A percentile compares a stretch with the other conserved stretches of the same genome.
Conservation (phyloP, 1,284 basidiomycete species). For the Naganishia sp. region DNA sequence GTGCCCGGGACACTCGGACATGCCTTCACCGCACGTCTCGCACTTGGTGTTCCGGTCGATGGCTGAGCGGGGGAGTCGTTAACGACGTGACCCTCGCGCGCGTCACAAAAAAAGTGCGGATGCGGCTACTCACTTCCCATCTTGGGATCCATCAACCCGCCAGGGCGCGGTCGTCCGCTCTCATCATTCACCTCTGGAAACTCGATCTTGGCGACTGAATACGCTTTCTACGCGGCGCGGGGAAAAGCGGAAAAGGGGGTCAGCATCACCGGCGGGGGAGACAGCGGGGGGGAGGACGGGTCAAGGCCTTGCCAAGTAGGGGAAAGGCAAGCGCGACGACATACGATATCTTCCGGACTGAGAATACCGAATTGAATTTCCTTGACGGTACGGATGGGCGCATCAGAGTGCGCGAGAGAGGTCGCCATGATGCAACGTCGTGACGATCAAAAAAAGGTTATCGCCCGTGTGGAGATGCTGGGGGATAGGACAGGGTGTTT, state of each 20-base stretch:
- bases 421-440: slow-evolving; percentile 44
- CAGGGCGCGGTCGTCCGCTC: slow-evolving; percentile 81
- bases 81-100: slow-evolving; percentile 30
- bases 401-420: slow-evolving; percentile 75
- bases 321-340: slow-evolving; percentile 50
- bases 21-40: slow-evolving; percentile 98
- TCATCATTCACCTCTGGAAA: slow-evolving; percentile 99
- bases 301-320: neutral
- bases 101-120: neutral
- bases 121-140: slow-evolving; percentile 70
- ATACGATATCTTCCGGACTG: slow-evolving; percentile 98
- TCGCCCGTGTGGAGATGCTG: too few relatives aligned
- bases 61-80: slow-evolving; percentile 49
- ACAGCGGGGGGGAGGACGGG: neutral
- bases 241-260: neutral
- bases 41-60: slow-evolving; percentile 99
- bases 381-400: slow-evolving; percentile 88
- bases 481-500: too few relatives aligned
- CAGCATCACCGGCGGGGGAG: neutral
- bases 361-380: slow-evolving; percentile 99
- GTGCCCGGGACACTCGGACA: slow-evolving; percentile 97
- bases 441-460: neutral
- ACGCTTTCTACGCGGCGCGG: slow-evolving; percentile 73
- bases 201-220: slow-evolving; percentile 97
- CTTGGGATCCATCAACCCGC: slow-evolving; percentile 94